A percentile compares a stretch with the other conserved stretches of the same genome.
Conservation (phyloP, 331 rosid species). For the Arachis monticola region DNA sequence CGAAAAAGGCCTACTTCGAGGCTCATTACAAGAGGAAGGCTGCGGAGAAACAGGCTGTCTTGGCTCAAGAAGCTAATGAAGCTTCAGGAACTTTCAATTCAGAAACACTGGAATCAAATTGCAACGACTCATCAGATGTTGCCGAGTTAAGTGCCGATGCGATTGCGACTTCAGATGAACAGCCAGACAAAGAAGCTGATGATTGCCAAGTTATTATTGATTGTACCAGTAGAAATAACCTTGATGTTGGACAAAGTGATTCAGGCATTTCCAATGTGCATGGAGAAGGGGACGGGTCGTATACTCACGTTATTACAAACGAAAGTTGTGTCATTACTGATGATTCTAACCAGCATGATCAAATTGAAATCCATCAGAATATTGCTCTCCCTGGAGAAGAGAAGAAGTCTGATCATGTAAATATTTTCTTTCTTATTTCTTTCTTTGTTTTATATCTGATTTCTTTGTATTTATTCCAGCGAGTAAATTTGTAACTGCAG, state of each 20-base stretch:
- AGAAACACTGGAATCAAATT: constrained; percentile 31
- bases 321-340: constrained; percentile 35
- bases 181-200: constrained; percentile 32
- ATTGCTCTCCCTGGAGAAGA: constrained; percentile 38
- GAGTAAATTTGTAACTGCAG: constrained; percentile 15
- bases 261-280: constrained; percentile 40
- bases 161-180: constrained; percentile 38
- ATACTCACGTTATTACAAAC: neutral
- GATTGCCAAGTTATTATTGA: constrained; percentile 26
- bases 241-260: constrained; percentile 32
- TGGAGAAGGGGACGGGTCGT: constrained; percentile 30
- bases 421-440: neutral
- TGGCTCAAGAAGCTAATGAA: constrained; percentile 50
- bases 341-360: constrained; percentile 41
- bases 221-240: constrained; percentile 26
- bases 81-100: constrained; percentile 33
- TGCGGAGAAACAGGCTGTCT: constrained; percentile 63
- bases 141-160: constrained; percentile 19
- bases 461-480: constrained; percentile 26
- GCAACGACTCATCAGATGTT: constrained; percentile 18
- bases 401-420: constrained; percentile 46
- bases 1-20: constrained; percentile 87
- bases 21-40: constrained; percentile 90
- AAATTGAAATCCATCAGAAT: constrained; percentile 42
- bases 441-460: constrained; percentile 4